Evolutionary conservation across 208 protist genomes (phyloP), one percentile per base, ranked within the genome.

Genomic region (Trypanosoma cruzi): DNA sequence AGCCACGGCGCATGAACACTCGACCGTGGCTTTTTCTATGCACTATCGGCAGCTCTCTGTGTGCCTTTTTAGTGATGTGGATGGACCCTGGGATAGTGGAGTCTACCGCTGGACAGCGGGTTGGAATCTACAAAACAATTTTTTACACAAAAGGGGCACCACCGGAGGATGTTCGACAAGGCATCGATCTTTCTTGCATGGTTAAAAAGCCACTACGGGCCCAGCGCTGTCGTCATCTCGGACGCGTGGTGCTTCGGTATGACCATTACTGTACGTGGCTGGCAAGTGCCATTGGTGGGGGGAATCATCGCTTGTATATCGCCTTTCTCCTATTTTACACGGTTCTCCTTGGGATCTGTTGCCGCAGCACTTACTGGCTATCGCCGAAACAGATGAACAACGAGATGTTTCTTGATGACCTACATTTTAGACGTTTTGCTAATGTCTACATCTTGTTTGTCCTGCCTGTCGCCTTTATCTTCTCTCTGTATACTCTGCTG

Each of bases 191-290:
- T 11, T 36, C 59, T 22, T 77, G 77, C 24, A 92, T 94, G 88
- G 77, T 90, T 24, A 80, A 73, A 48, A 92, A 92, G 62, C 93
- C 93, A 8, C 66, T 94, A 20, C 86, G 89, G 5, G 82, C 93
- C 2, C 91, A 96, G 78, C 79, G 75, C 71, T 96, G 89, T 63
- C 57, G 65, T 14, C 78, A 86, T 26, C 57, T 77, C 24, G 64
- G 81, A 52, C 70, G 81, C 46, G 71, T 86, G 32, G 84, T 97
- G 26, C 75, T 86, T 1, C 81, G 89, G 49, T 94, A 83, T 67
- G 86, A 97, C 50, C 89, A 94, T 55, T 95, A 89, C 73, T 92
- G 85, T 53, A 31, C 68, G 22, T 90, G 86, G 71, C 44, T 92
- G 2, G 64, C 69, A 63, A 91, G 74, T 59, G 55, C 69, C 50